Base-by-base conservation (phyloP, 2,329 filamentous ascomycete genomes). In the Lasiodiplodia sp. region DNA sequence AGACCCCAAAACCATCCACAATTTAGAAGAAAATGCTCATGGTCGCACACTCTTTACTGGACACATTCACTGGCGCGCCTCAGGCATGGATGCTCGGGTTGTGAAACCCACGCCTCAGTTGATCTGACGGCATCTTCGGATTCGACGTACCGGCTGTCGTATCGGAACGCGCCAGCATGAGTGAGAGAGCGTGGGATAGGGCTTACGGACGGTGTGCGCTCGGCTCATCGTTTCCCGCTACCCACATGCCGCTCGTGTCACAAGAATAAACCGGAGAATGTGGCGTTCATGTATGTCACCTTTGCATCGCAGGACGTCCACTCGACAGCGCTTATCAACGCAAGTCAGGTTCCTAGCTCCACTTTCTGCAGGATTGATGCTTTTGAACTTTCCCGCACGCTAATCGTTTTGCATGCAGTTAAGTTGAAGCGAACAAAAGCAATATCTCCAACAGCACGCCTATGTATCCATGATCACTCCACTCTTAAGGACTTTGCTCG, bases 221-320 rank as follows among this genome's bases (percentile, higher is more conserved):
- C 47, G 28, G 60, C 60, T 64, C 51, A 40, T 52, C 60, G 21
- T 51, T 63, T 44, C 18, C 44, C 18, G 37, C 28, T 25, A 31
- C 21, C 18, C 47, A 44, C 60, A n/a, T 38, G 47, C 28, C 8
- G 37, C 18, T 52, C 28, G 47, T 64, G 28, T 37, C 18, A 64
- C 25, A 38, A 37, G 12, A 21, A 28, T 7, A 8, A 37, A 64
- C n/a, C 25, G 28, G 14, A 23, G 18, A 25, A 25, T 52, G n/a
- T 62, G 40, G 60, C 60, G 60, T 16, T 31, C 44, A 64, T 64
- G 60, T 51, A 64, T 64, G 60, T 52, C 60, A 52, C 60, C 31
- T 52, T 31, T 47, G 60, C 60, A 37, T 52, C 23, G 60, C 47
- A 38, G 60, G 34, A 64, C 44, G 60, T 52, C 60, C 12, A 49